A percentile compares a stretch with the other conserved stretches of the same genome.
Evolutionary conservation across 2,329 filamentous ascomycete species (phyloP).

Genomic region (Akanthomyces muscarius): DNA sequence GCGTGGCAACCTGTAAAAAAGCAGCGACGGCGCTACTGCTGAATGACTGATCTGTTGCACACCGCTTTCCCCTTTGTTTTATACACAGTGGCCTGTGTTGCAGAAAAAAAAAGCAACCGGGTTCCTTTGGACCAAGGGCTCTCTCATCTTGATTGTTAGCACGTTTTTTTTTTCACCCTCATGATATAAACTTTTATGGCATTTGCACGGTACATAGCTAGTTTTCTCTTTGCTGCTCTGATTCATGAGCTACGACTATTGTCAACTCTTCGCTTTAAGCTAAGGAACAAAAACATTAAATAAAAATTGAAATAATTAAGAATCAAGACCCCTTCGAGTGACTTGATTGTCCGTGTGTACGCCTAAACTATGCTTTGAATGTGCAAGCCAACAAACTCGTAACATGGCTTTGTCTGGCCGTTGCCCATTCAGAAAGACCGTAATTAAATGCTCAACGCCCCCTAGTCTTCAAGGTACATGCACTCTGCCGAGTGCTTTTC

Average conservation of each 20-base stretch:
- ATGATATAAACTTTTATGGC: constrained; percentile 6
- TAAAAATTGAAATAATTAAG: background rate
- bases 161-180: background rate
- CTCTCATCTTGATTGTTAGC: background rate
- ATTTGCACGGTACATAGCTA: constrained; percentile 14
- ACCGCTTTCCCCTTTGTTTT: background rate
- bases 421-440: background rate
- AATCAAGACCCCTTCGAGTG: background rate
- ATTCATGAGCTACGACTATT: background rate
- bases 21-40: background rate
- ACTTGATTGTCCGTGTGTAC: background rate
- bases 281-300: background rate
- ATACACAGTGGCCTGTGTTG: background rate
- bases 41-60: background rate
- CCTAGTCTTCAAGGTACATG: background rate
- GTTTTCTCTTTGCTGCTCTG: background rate
- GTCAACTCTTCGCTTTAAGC: background rate
- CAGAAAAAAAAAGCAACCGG: background rate
- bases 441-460: background rate
- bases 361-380: background rate
- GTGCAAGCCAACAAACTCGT: background rate
- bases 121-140: background rate
- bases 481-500: background rate
- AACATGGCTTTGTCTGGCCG: background rate
- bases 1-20: constrained; percentile 69